Evolutionary conservation across 305 asterid species (phyloP).

Genomic region (Petunia hybrid): DNA sequence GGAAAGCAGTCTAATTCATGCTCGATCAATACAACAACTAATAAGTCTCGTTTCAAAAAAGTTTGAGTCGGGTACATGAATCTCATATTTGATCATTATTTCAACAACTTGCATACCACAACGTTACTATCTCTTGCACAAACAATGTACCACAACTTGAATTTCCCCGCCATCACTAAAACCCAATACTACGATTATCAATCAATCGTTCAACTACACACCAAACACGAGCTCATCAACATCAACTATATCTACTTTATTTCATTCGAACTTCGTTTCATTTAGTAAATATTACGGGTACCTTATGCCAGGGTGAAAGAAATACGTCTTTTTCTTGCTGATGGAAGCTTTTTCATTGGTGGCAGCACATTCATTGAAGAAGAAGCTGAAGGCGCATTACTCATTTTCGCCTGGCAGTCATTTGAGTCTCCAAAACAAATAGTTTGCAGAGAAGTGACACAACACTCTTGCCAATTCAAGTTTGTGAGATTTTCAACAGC

Average conservation of each 20-base stretch:
- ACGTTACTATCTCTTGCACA: too few relatives aligned
- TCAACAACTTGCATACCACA: too few relatives aligned
- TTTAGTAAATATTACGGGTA: background rate
- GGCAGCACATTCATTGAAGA: background rate
- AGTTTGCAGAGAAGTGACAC: constrained; percentile 64
- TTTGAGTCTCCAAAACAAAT: constrained; percentile 31
- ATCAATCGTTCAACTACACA: background rate
- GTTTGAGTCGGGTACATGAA: too few relatives aligned
- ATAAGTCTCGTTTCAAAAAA: too few relatives aligned
- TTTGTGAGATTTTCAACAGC: constrained; percentile 57
- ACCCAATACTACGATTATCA: background rate
- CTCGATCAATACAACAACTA: too few relatives aligned
- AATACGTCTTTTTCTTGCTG: background rate
- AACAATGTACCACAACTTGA: background rate
- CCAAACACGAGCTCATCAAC: background rate
- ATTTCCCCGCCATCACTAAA: background rate
- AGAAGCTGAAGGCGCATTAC: constrained; percentile 5
- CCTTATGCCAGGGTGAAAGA: background rate
- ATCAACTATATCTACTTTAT: background rate
- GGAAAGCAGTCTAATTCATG: too few relatives aligned
- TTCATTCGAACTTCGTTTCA: background rate
- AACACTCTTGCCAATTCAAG: constrained; percentile 80
- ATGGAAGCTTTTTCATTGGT: background rate
- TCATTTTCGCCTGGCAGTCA: constrained; percentile 36
- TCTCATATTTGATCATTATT: too few relatives aligned